Conservation (phyloP, 2,329 filamentous ascomycete genomes). For the Diatrype stigma region DNA sequence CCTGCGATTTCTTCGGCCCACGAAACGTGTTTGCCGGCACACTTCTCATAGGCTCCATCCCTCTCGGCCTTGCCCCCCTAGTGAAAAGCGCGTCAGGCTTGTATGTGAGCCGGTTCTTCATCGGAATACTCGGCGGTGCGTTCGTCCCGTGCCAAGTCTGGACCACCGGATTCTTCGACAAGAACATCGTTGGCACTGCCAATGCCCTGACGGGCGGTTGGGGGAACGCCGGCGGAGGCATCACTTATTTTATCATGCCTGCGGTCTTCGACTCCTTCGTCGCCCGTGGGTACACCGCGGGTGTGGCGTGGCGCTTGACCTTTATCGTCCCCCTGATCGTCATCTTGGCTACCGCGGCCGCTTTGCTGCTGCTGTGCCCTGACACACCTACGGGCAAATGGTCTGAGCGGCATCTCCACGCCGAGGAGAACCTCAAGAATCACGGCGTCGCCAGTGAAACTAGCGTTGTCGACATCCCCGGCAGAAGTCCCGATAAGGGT, state of each 20-base stretch:
- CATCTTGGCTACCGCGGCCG: constrained; percentile 61
- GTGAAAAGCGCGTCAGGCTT: constrained; percentile 64
- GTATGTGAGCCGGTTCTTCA: constrained; percentile 73
- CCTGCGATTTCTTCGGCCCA: constrained; percentile 82
- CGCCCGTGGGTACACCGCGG: constrained; percentile 53
- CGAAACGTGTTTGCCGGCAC: constrained; percentile 74
- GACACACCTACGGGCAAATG: constrained; percentile 82
- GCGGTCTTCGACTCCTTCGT: constrained; percentile 79
- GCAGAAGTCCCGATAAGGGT: constrained; percentile 41
- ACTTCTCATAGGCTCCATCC: constrained; percentile 74
- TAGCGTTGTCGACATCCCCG: constrained; percentile 47
- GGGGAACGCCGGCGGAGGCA: constrained; percentile 83
- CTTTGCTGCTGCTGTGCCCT: constrained; percentile 68
- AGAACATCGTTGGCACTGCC: constrained; percentile 83
- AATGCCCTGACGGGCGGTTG: constrained; percentile 82
- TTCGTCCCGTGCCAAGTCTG: constrained; percentile 90
- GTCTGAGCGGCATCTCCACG: constrained; percentile 63
- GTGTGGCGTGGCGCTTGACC: constrained; percentile 76
- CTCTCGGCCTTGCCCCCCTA: constrained; percentile 76
- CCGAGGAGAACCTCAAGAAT: constrained; percentile 47
- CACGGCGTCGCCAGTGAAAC: constrained; percentile 32
- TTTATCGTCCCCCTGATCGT: constrained; percentile 82
- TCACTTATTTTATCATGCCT: constrained; percentile 93
- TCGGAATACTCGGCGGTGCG: constrained; percentile 71
- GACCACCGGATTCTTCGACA: constrained; percentile 91